Evolutionary conservation across 192 early-diverging fungal genomes (phyloP).

Genomic region (Coemansia sp.): DNA sequence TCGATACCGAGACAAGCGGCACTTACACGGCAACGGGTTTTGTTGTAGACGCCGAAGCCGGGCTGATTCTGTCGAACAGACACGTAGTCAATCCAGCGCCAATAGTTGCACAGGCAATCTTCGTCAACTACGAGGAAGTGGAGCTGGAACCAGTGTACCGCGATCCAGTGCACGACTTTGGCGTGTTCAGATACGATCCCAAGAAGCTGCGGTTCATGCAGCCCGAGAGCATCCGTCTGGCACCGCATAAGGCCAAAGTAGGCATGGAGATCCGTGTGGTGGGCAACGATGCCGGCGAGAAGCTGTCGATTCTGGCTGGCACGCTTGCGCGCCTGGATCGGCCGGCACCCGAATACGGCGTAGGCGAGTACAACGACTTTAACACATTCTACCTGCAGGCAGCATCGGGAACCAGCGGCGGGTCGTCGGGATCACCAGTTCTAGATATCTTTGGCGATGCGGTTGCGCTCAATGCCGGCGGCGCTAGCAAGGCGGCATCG

Average conservation of each 20-base stretch:
- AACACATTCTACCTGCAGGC: slow-evolving; percentile 85
- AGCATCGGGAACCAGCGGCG: slow-evolving; percentile 74
- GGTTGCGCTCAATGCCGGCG: slow-evolving; percentile 69
- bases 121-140: slow-evolving; percentile 80
- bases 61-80: slow-evolving; percentile 75
- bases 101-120: slow-evolving; percentile 66
- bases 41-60: slow-evolving; percentile 70
- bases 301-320: slow-evolving; percentile 75
- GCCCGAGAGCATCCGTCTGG: slow-evolving; percentile 53
- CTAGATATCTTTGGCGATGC: slow-evolving; percentile 80
- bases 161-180: slow-evolving; percentile 84
- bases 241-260: slow-evolving; percentile 71
- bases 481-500: slow-evolving; percentile 69
- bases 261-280: slow-evolving; percentile 80
- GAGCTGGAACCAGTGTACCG: slow-evolving; percentile 72
- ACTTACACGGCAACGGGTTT: slow-evolving; percentile 73
- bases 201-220: slow-evolving; percentile 51
- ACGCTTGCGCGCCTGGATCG: slow-evolving; percentile 74
- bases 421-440: slow-evolving; percentile 77
- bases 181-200: slow-evolving; percentile 74
- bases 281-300: slow-evolving; percentile 81
- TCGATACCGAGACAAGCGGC: slow-evolving; percentile 78
- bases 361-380: slow-evolving; percentile 76
- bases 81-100: slow-evolving; percentile 79
- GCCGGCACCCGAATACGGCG: slow-evolving; percentile 72